Conservation (phyloP, 257 asterid species). For the Solanum stenotomum region DNA sequence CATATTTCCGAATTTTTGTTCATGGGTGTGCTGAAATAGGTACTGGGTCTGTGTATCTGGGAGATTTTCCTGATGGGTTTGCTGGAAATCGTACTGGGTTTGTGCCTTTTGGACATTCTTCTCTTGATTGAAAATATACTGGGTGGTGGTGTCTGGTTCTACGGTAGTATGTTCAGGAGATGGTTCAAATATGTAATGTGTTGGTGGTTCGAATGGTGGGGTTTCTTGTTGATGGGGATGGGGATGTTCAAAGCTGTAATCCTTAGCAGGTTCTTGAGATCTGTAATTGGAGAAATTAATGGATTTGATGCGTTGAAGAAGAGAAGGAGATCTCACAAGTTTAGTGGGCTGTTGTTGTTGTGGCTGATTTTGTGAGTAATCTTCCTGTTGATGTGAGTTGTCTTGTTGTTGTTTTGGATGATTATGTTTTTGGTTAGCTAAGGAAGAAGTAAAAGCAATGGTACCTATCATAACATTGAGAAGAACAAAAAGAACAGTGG, state of each 20-base stretch:
- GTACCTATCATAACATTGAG: constrained; percentile 77
- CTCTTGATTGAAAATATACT: constrained; percentile 8
- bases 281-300: constrained; percentile 28
- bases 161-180: constrained; percentile 6
- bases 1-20: not conserved
- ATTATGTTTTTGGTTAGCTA: constrained; percentile 34
- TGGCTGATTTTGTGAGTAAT: constrained; percentile 2
- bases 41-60: constrained; percentile 9
- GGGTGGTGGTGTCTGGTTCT: constrained; percentile 1
- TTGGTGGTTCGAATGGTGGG: constrained; percentile 11
- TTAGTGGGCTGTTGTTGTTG: not conserved
- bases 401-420: constrained; percentile 12
- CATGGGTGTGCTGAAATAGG: constrained; percentile 7
- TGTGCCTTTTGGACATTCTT: not conserved
- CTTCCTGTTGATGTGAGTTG: not conserved
- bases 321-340: constrained; percentile 40
- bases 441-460: constrained; percentile 54
- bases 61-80: not conserved
- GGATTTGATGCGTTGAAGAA: constrained; percentile 71
- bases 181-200: constrained; percentile 32
- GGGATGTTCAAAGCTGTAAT: constrained; percentile 12
- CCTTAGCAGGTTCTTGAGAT: constrained; percentile 26
- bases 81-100: constrained; percentile 11
- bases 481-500: constrained; percentile 67
- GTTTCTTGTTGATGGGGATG: constrained; percentile 7